phyloP scores from a whole-genome alignment of 2,329 filamentous ascomycete species.

The Hymenoscyphus fructigenus region DNA sequence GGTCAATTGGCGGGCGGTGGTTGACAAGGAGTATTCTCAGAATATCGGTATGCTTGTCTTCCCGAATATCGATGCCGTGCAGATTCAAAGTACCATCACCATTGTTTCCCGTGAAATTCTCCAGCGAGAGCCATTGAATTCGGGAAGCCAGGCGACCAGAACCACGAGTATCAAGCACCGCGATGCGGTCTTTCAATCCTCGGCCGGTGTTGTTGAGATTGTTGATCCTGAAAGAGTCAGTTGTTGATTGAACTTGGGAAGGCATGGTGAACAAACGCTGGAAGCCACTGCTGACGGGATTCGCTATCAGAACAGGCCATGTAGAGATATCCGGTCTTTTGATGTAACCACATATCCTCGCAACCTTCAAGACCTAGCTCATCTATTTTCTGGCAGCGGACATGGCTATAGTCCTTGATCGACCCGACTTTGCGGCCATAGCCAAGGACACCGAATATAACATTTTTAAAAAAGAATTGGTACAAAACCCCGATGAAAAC shows the following conservation, averaged over 20 bases:
- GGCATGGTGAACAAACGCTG: slow-evolving; percentile 29
- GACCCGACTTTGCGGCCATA: slow-evolving; percentile 34
- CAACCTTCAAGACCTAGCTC: slow-evolving; percentile 31
- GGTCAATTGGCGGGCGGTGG: slow-evolving; percentile 36
- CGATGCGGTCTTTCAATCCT: slow-evolving; percentile 27
- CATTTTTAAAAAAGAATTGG: slow-evolving; percentile 34
- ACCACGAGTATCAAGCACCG: slow-evolving; percentile 31
- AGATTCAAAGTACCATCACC: slow-evolving; percentile 35
- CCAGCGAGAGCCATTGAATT: slow-evolving; percentile 25
- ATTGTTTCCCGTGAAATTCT: slow-evolving; percentile 29
- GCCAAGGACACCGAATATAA: slow-evolving; percentile 36
- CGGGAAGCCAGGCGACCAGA: slow-evolving; percentile 25
- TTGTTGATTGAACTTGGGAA: background rate
- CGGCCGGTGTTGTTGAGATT: slow-evolving; percentile 30
- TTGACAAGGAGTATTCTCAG: slow-evolving; percentile 39
- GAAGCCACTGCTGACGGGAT: slow-evolving; percentile 30
- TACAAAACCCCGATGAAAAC: slow-evolving; percentile 32
- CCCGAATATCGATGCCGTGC: slow-evolving; percentile 37
- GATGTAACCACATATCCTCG: slow-evolving; percentile 36
- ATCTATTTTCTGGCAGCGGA: slow-evolving; percentile 28
- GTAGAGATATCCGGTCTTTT: slow-evolving; percentile 32
- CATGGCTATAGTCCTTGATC: slow-evolving; percentile 37
- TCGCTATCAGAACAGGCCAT: slow-evolving; percentile 31
- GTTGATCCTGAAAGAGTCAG: slow-evolving; percentile 21
- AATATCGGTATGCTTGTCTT: slow-evolving; percentile 24